Conservation (phyloP, 371 early-diverging fungal genomes). For the Parasitella parasitica region DNA sequence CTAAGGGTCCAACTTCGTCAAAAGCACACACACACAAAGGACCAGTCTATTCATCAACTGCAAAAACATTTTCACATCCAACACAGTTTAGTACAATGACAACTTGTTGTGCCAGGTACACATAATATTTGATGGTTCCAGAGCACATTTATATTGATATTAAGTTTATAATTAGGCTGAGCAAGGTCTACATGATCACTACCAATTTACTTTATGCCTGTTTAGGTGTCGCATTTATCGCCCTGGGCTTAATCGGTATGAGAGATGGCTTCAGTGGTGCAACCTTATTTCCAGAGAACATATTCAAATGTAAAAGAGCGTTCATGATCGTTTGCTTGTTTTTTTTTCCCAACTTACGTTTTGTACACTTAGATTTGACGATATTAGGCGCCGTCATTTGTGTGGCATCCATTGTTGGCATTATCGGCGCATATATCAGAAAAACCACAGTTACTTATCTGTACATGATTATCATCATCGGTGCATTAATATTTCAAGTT, state of each 20-base stretch:
- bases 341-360: neutral
- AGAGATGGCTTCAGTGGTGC: slow-evolving; percentile 38
- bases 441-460: slow-evolving; percentile 29
- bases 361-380: slow-evolving; percentile 28
- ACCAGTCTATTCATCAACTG: neutral
- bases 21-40: neutral
- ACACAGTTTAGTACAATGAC: slow-evolving; percentile 16
- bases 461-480: slow-evolving; percentile 40
- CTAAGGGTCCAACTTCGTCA: neutral
- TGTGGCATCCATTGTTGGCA: slow-evolving; percentile 40
- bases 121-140: neutral
- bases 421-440: slow-evolving; percentile 31
- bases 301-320: slow-evolving; percentile 40
- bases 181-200: slow-evolving; percentile 45
- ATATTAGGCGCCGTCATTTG: slow-evolving; percentile 43
- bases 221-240: slow-evolving; percentile 45
- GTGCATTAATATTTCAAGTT: slow-evolving; percentile 42
- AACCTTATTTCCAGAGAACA: slow-evolving; percentile 34
- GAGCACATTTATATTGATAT: neutral
- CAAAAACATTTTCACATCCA: neutral
- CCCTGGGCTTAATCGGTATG: slow-evolving; percentile 44
- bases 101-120: slow-evolving; percentile 37
- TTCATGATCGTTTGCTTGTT: neutral
- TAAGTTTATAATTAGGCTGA: slow-evolving; percentile 31
- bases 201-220: slow-evolving; percentile 46